Evolutionary conservation across 2,329 filamentous ascomycete genomes (phyloP).

Genomic region (Phaeosphaeriaceae sp.): DNA sequence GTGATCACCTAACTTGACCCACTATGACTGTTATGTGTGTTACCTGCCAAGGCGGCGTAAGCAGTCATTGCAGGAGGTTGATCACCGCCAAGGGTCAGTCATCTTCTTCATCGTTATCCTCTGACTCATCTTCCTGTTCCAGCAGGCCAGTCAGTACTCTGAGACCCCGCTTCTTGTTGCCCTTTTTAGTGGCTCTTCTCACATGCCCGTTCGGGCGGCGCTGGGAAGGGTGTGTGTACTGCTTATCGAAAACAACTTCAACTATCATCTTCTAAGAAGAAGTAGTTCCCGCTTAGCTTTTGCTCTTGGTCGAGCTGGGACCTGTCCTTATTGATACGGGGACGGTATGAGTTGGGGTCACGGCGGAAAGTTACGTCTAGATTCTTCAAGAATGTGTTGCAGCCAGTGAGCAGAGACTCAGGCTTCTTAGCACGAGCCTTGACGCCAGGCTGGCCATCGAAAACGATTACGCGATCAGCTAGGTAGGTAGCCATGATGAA

Average conservation of each 20-base stretch:
- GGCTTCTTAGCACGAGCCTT: slow-evolving; percentile 87
- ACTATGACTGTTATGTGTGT: slow-evolving; percentile 4
- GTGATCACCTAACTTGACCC: slow-evolving; percentile 65
- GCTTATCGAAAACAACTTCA: slow-evolving; percentile 68
- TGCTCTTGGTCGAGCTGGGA: slow-evolving; percentile 98
- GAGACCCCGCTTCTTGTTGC: slow-evolving; percentile 44
- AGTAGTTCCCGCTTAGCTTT: slow-evolving; percentile 92
- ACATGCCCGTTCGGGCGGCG: slow-evolving; percentile 50
- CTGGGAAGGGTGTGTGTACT: slow-evolving; percentile 46
- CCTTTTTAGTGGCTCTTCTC: slow-evolving; percentile 46
- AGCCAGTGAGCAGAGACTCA: slow-evolving; percentile 91
- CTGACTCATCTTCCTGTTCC: slow-evolving; percentile 62
- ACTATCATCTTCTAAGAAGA: slow-evolving; percentile 91
- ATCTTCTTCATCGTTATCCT: slow-evolving; percentile 69
- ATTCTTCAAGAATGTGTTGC: slow-evolving; percentile 96
- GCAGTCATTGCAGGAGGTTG: slow-evolving; percentile 56
- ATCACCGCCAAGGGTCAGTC: slow-evolving; percentile 64
- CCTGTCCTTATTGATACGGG: slow-evolving; percentile 97
- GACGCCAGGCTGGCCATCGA: slow-evolving; percentile 91
- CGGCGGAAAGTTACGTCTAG: slow-evolving; percentile 98
- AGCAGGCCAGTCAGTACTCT: slow-evolving; percentile 44
- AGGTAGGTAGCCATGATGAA: slow-evolving; percentile 93
- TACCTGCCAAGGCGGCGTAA: slow-evolving; percentile 35
- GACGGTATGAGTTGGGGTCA: slow-evolving; percentile 93
- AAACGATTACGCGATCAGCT: slow-evolving; percentile 96